Base-by-base conservation (phyloP, 257 asterid species). In the Salvia miltiorrhiza region DNA sequence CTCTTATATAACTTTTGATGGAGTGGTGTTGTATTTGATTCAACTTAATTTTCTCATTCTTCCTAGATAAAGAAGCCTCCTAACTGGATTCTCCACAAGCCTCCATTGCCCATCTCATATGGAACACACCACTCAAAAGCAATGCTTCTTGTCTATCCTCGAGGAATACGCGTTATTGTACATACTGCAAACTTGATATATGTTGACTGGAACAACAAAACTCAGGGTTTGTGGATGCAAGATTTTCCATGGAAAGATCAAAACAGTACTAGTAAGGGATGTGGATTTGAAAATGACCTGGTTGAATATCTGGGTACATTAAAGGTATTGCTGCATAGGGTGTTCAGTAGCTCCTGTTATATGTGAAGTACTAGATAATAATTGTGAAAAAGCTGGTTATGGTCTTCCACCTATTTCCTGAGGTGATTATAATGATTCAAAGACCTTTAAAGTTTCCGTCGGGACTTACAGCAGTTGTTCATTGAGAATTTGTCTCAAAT, bases 91-190 rank as follows among this genome's bases (percentile, higher is more conserved):
- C 90, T 93, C 62, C 99, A 93, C 84, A 93, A 93, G 81, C 99
- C 99, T 76, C 89, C 96, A 32, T 78, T 93, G 77, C 99, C 99
- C 17, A 93, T 93, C 68, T 84, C 99, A n/a, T 90, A 86, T 63
- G 99, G 99, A 66, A 90, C 99, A 21, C 96, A 93, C 79, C 99
- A 93, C 84, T 93, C 99, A 65, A 93, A 93, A 79, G 97, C 99
- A 26, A 88, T 93, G 97, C 40, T 93, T 85, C 99, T 93, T 64
- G 85, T 93, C 70, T 93, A 93, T 80, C 96, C 96, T 81, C 85
- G 75, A 73, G 99, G 99, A 65, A 82, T 93, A 39, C 87, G 99
- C 64, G 87, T 93, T 67, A 75, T 93, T 63, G 90, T 93, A 23
- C 99, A 90, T 66, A 90, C 99, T 1, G 96, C 99, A 72, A 93